Evolutionary conservation across 23 red algal species (phyloP).

Genomic region (Gracilaria domingensis): DNA sequence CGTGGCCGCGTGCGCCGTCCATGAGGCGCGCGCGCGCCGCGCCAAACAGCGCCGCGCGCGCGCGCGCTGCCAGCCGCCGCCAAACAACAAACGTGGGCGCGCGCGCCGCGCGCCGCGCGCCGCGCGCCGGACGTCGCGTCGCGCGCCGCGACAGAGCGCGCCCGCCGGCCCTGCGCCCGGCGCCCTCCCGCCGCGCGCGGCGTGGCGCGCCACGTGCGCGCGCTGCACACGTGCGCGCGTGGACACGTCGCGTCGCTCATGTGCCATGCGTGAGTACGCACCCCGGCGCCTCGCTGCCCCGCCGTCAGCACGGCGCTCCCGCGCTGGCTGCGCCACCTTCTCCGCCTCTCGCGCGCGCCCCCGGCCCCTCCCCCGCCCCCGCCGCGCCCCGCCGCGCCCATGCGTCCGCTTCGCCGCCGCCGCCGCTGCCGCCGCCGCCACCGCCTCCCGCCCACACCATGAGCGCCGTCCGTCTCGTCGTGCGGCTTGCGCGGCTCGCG

Average conservation of each 20-base stretch:
- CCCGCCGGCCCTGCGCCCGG: not conserved
- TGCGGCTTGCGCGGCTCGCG: too few relatives aligned
- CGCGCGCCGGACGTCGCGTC: not conserved
- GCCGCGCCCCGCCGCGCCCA: not conserved
- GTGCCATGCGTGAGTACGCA: too few relatives aligned
- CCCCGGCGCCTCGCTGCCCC: too few relatives aligned
- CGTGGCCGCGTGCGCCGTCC: too few relatives aligned
- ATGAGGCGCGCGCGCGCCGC: not conserved
- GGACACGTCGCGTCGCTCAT: too few relatives aligned
- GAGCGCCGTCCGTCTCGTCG: not conserved
- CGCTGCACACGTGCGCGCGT: too few relatives aligned
- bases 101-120: too few relatives aligned
- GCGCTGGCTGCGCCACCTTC: too few relatives aligned
- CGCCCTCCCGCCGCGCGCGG: too few relatives aligned
- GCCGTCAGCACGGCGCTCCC: too few relatives aligned
- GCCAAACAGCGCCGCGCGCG: not conserved
- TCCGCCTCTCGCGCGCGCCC: not conserved
- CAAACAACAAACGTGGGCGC: not conserved
- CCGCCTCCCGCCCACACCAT: conserved; percentile 1
- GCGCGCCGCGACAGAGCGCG: not conserved
- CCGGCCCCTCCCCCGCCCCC: not conserved
- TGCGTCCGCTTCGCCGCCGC: not conserved
- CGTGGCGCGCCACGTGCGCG: too few relatives aligned
- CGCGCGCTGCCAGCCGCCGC: not conserved
- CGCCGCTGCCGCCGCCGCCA: not conserved